Evolutionary conservation across 495 filamentous ascomycete genomes (phyloP).

Genomic region (Penicillium arizonense): DNA sequence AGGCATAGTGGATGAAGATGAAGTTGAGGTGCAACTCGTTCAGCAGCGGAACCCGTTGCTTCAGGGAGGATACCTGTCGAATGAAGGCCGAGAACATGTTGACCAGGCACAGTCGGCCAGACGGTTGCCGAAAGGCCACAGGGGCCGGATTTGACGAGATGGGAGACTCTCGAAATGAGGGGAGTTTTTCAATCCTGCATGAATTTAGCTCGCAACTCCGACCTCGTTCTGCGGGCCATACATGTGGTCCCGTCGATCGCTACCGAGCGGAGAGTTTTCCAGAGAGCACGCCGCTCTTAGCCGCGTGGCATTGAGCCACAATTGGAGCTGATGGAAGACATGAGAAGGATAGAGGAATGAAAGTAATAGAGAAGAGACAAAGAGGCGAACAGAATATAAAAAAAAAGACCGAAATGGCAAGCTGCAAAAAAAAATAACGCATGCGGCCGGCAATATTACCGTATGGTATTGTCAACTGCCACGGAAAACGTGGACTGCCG

Average conservation of each 20-base stretch:
- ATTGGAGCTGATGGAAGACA: background rate
- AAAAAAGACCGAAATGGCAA: background rate
- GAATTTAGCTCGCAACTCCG: background rate
- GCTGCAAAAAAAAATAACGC: conserved; percentile 6
- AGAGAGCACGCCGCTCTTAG: conserved; percentile 16
- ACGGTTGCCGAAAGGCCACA: conserved; percentile 14
- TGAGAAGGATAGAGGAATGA: background rate
- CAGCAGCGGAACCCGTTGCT: conserved; percentile 32
- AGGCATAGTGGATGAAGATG: conserved; percentile 82
- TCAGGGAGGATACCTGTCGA: conserved; percentile 16
- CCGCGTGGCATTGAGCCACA: conserved; percentile 23
- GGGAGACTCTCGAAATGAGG: conserved; percentile 11
- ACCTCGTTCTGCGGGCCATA: conserved; percentile 5
- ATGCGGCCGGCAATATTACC: background rate
- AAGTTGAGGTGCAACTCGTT: conserved; percentile 71
- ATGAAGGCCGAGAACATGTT: conserved; percentile 34
- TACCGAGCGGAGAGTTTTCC: conserved; percentile 15
- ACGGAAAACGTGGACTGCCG: conserved; percentile 7
- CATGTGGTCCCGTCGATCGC: conserved; percentile 20
- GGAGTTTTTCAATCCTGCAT: conserved; percentile 18
- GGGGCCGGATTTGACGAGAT: conserved; percentile 4
- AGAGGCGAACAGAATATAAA: background rate
- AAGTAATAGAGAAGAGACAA: background rate
- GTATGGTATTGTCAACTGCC: conserved; percentile 9
- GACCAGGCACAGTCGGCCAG: conserved; percentile 9